A percentile compares a stretch with the other conserved stretches of the same genome.
These are phyloP conservation scores for Marasmius fiardii DNA, from an alignment of 1,284 basidiomycete species.

Conservation along the genomic window DNA sequence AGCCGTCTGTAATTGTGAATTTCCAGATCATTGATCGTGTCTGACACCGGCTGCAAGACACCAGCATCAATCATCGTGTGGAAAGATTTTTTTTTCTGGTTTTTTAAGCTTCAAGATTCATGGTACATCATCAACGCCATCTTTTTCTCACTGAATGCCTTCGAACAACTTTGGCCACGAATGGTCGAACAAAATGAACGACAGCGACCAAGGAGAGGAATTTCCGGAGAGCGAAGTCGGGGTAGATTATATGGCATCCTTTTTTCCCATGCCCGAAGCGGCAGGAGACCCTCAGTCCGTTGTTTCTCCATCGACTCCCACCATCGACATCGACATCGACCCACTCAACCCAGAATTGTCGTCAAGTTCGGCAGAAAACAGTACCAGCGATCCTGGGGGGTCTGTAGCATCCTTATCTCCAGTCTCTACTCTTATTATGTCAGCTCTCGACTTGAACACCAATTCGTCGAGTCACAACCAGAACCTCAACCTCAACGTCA, in stretches of 20 bases:
- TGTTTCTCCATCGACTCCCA: neutral
- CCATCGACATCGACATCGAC: constrained; percentile 4
- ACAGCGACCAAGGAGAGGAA: too few relatives aligned
- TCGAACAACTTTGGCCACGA: too few relatives aligned
- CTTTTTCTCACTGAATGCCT: too few relatives aligned
- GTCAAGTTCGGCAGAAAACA: neutral
- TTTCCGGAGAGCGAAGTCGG: too few relatives aligned
- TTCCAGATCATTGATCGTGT: too few relatives aligned
- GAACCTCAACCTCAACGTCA: neutral
- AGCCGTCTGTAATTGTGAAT: too few relatives aligned
- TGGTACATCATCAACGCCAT: too few relatives aligned
- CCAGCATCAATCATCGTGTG: too few relatives aligned
- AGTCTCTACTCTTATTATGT: neutral
- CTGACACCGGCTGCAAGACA: too few relatives aligned
- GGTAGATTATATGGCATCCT: neutral
- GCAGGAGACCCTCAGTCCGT: neutral
- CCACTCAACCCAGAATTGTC: neutral
- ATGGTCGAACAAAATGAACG: too few relatives aligned
- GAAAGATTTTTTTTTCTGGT: too few relatives aligned
- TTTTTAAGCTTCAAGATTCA: too few relatives aligned
- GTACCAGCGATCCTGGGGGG: neutral
- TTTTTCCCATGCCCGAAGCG: constrained; percentile 1
- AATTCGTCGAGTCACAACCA: neutral
- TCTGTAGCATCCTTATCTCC: neutral
- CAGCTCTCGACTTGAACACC: neutral